Base-by-base conservation (phyloP, 208 protist genomes). In the Leishmania turanica region DNA sequence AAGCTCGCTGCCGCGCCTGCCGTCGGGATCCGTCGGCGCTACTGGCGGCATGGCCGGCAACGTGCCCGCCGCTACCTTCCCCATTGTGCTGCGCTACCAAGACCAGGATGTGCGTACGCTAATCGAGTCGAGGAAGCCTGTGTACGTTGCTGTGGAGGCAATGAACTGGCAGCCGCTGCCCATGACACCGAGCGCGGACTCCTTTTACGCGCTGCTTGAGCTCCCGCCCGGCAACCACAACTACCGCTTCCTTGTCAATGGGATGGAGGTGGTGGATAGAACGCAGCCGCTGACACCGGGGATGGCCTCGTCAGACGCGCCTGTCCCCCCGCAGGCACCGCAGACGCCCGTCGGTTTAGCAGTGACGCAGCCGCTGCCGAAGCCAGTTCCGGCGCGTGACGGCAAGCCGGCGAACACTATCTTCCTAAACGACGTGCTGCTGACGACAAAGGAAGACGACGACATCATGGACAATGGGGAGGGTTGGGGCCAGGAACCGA, bases 121-220 rank as follows among this genome's bases (percentile, higher is more conserved):
- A 37, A 79, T 95, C 24, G 76, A 89, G 37, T 80, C 87, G 34
- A 82, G 87, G 42, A 83, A 88, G 72, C 74, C 79, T 0, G 77
- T 96, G 6, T 92, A 85, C 68, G 90, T 97, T 42, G 69, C 75
- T 31, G 92, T 97, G 69, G 92, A 96, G 87, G 77, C 88, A 73
- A 78, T 93, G 74, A 83, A 84, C 45, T 97, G 94, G 92, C 83
- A 92, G 78, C 88, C 87, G 51, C 42, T 95, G 51, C 90, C 90
- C 74, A 97, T 97, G 94, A 91, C 92, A 45, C 84, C 92, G 2
- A 96, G 93, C 83, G 89, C 90, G 15, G 93, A 96, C 84, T 92
- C 90, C 74, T 98, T 96, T 80, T 96, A 97, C 83, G 91, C 92
- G 13, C 73, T 98, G 24, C 75, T 97, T 27, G 88, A 97, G 75